Evolutionary conservation across 2,329 filamentous ascomycete genomes (phyloP), one percentile per base, ranked within the genome.

Genomic region (Chaetothyriales sp.): DNA sequence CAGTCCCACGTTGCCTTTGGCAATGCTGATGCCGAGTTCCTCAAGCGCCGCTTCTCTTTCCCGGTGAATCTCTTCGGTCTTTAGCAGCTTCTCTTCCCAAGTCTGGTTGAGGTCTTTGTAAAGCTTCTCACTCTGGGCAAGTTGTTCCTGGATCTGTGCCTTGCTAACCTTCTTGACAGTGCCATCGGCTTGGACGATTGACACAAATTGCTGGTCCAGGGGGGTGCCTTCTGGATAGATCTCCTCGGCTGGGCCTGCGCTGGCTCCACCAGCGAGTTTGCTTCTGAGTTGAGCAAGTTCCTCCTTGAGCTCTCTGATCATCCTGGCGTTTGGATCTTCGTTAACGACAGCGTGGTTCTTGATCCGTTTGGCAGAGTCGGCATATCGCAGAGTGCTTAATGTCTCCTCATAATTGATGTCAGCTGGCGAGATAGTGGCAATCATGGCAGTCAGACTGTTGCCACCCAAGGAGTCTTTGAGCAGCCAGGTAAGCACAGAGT

Each of bases 331-430:
- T 46, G 92, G 90, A 69, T 98, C 92, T 67, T 98, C 92, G 72
- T 98, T 98, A 67, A 98, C 85, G 48, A 98, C 92, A 51, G 92
- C 92, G 67, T 98, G 92, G 71, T 98, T 98, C 86, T 96, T 96
- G 76, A 98, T 98, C 61, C 92, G 82, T 72, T 98, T 98, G 22
- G 92, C 92, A 6, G 88, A 95, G 65, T 98, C 90, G 51, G 93
- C 92, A 67, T 98, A 98, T 62, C 93, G 81, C 25, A 98, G 75
- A 0, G 92, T 98, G 65, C 89, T 92, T 18, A 98, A 75, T 0
- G 93, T 98, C 68, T 98, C 92, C 59, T 98, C 92, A 64, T 94
- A 96, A 69, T 98, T 98, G 72, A 96, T 96, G 68, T 98, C 92
- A 50, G 92, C 92, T 3, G 92, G 92, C 62, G 89, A 95, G 64